Evolutionary conservation across 768 basidiomycete genomes (phyloP), one percentile per base, ranked within the genome.

Genomic region (Sarcomyxa edulis): DNA sequence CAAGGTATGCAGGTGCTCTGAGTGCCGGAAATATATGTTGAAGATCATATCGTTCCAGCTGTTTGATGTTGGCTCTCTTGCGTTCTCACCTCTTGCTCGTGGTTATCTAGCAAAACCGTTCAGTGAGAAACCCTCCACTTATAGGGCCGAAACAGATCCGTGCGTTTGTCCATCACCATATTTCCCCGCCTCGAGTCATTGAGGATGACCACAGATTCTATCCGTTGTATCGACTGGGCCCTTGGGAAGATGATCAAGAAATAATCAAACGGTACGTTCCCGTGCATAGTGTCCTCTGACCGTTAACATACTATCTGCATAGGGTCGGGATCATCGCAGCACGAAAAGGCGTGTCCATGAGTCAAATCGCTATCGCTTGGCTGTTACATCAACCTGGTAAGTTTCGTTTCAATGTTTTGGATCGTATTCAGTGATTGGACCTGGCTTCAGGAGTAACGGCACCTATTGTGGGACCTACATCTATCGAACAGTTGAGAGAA

Each of bases 381-480:
- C 48, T 47, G 2, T 15, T 47, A 21, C 14, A 34, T 10, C 43
- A 44, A 20, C 27, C 32, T 4, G 45, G 45, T 38, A 5, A 7
- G 44, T 38, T 19, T 23, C 31, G 14, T 19, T 19, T 15, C 8
- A 5, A 20, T 5, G 21, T 10, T 14, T 15, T 5, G 18, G 1
- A 9, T 19, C 15, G 4, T 14, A 15, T n/a, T n/a, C n/a, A n/a
- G 7, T 27, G 14, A 5, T 11, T 14, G 14, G 10, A n/a, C 7
- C 7, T 4, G 14, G 12, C 20, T 15, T 1, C 20, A 63, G 58
- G 41, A 7, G 59, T 72, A 11, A 62, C 59, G 3, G 67, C 69
- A 3, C 71, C 72, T 7, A 68, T 71, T 22, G 54, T 72, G 6
- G 72, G 71, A 2, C 60, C 62, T 2, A 72, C 66, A 1, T 67